phyloP scores from a whole-genome alignment of 257 asterid species.

The Fraxinus excelsior region DNA sequence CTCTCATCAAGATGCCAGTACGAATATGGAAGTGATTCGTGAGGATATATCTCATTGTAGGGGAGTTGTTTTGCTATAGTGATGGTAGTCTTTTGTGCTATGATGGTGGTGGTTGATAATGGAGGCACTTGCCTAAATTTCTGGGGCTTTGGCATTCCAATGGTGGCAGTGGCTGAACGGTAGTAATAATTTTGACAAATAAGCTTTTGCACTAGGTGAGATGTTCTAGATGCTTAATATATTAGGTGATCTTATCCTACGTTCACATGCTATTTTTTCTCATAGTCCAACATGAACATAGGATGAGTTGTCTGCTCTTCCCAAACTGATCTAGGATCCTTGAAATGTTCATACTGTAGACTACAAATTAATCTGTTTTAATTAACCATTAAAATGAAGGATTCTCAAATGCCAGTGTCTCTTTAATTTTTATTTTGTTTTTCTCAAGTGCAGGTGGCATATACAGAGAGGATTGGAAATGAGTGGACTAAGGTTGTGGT shows the following conservation, averaged over 20 bases:
- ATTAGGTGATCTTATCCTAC: neutral
- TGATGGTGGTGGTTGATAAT: neutral
- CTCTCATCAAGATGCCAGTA: neutral
- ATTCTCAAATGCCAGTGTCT: neutral
- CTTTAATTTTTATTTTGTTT: neutral
- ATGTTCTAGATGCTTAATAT: neutral
- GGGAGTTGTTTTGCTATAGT: neutral
- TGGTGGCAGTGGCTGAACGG: neutral
- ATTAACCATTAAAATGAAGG: neutral
- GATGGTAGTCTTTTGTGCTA: neutral
- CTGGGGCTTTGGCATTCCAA: neutral
- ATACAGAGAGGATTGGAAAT: constrained; percentile 63
- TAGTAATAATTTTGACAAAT: neutral
- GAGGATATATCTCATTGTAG: neutral
- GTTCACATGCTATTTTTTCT: too few species aligned
- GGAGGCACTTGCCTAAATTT: neutral
- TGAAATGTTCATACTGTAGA: neutral
- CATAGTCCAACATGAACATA: too few species aligned
- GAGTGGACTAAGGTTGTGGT: constrained; percentile 91
- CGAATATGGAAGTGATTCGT: neutral
- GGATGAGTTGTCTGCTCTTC: neutral
- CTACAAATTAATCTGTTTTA: neutral
- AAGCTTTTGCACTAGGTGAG: neutral
- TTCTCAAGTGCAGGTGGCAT: constrained; percentile 54
- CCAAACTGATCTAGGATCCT: neutral